Conservation (phyloP, 192 early-diverging fungal genomes). For the Umbelopsis sp. region DNA sequence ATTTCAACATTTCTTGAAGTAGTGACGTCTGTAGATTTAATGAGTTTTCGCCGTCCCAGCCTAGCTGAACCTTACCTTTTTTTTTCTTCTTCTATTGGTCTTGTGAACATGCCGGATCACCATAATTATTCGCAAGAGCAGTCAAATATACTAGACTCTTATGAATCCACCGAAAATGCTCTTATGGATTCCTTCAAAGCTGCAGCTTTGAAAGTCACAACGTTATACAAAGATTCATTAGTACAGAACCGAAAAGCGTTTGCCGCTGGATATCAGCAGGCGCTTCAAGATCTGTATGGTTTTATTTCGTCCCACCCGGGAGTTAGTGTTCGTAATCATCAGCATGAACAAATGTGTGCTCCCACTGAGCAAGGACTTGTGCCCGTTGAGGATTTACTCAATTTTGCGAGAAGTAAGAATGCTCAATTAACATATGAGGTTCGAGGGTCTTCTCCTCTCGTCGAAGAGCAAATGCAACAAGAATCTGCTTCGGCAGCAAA, state of each 20-base stretch:
- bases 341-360: conserved; percentile 15
- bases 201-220: conserved; percentile 53
- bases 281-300: conserved; percentile 53
- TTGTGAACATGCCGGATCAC: conserved; percentile 6
- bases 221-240: conserved; percentile 58
- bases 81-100: not conserved
- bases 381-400: conserved; percentile 40
- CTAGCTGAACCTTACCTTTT: not conserved
- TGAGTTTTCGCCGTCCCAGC: too few relatives aligned
- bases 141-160: conserved; percentile 33
- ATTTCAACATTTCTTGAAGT: too few relatives aligned
- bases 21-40: too few relatives aligned
- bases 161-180: conserved; percentile 50
- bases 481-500: conserved; percentile 5
- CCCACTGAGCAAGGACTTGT: conserved; percentile 32
- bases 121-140: conserved; percentile 5
- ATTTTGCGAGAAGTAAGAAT: conserved; percentile 39
- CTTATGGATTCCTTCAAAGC: conserved; percentile 56
- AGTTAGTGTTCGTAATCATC: conserved; percentile 34
- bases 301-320: conserved; percentile 49
- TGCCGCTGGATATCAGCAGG: conserved; percentile 54
- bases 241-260: conserved; percentile 52
- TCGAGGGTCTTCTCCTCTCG: conserved; percentile 1
- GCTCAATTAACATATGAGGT: conserved; percentile 34
- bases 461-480: conserved; percentile 6